Conservation (phyloP, 2,329 filamentous ascomycete species). For the Scopulariopsis brevicaulis region DNA sequence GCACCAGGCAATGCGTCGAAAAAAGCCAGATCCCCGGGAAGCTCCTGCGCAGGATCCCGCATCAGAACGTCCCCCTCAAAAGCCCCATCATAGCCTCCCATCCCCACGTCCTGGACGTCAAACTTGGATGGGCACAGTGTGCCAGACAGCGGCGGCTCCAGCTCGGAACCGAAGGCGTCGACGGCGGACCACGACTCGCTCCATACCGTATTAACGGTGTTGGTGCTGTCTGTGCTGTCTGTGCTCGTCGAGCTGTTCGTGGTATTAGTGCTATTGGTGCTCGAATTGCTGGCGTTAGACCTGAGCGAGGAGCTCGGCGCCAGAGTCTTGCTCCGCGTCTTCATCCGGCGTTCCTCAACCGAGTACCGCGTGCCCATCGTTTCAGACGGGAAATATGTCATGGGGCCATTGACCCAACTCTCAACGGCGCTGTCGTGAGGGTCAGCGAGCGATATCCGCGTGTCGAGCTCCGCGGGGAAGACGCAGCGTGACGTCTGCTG, state of each 20-base stretch:
- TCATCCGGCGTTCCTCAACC: slow-evolving; percentile 11
- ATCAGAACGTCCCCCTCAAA: slow-evolving; percentile 3
- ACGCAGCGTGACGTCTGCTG: slow-evolving; percentile 8
- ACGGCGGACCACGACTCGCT: slow-evolving; percentile 27
- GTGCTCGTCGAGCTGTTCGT: slow-evolving; percentile 21
- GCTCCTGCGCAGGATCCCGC: neutral
- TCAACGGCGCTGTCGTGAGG: neutral
- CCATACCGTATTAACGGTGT: slow-evolving; percentile 16
- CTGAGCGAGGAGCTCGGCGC: slow-evolving; percentile 36
- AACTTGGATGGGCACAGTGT: slow-evolving; percentile 17
- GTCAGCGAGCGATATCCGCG: neutral
- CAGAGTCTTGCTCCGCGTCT: slow-evolving; percentile 27
- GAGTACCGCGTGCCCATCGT: slow-evolving; percentile 12
- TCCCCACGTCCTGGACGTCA: neutral
- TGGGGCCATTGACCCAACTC: slow-evolving; percentile 2
- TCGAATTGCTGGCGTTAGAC: slow-evolving; percentile 28
- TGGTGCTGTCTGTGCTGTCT: slow-evolving; percentile 28
- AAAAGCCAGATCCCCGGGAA: neutral
- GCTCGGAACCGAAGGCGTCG: slow-evolving; percentile 26
- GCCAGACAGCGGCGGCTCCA: slow-evolving; percentile 33
- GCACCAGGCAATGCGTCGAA: neutral
- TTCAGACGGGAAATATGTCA: neutral
- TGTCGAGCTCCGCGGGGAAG: slow-evolving; percentile 12
- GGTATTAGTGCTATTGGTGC: slow-evolving; percentile 24
- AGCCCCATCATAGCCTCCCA: slow-evolving; percentile 7